A percentile compares a stretch with the other conserved stretches of the same genome.
phyloP scores from a whole-genome alignment of 2,329 filamentous ascomycete genomes.

The Curvularia sp. region DNA sequence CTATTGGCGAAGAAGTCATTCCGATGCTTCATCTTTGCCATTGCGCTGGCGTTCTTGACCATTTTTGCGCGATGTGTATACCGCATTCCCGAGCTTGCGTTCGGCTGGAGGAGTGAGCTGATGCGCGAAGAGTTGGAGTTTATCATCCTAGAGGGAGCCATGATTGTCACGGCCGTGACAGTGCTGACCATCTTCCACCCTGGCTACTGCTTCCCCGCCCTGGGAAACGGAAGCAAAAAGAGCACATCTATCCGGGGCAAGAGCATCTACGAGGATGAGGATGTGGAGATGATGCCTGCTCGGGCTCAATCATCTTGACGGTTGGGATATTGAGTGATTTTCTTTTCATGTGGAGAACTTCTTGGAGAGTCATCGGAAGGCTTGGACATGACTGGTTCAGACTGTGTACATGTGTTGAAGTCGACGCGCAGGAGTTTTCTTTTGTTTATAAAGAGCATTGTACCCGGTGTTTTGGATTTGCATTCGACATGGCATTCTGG shows the following conservation, averaged over 20 bases:
- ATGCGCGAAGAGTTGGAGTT: constrained; percentile 59
- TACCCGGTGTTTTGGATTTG: not conserved
- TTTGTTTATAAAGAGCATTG: not conserved
- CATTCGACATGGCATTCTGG: not conserved
- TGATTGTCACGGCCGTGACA: constrained; percentile 58
- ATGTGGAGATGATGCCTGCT: constrained; percentile 25
- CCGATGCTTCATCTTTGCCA: constrained; percentile 40
- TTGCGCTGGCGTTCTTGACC: constrained; percentile 52
- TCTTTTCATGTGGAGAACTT: not conserved
- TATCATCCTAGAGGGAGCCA: constrained; percentile 61
- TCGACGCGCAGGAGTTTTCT: not conserved
- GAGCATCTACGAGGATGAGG: constrained; percentile 22
- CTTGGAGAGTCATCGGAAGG: not conserved
- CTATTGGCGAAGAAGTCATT: constrained; percentile 37
- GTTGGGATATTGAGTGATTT: not conserved
- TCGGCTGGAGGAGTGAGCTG: constrained; percentile 55
- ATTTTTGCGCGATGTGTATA: constrained; percentile 59
- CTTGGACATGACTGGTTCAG: not conserved
- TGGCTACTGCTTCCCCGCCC: constrained; percentile 47
- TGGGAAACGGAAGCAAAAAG: constrained; percentile 32
- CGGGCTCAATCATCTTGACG: not conserved
- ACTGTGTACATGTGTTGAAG: not conserved
- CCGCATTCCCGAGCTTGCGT: constrained; percentile 58
- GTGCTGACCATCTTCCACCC: constrained; percentile 59
- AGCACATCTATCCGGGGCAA: constrained; percentile 21